Evolutionary conservation across 2,329 filamentous ascomycete genomes (phyloP).

Genomic region (Ceratocystis cacaofunesta): DNA sequence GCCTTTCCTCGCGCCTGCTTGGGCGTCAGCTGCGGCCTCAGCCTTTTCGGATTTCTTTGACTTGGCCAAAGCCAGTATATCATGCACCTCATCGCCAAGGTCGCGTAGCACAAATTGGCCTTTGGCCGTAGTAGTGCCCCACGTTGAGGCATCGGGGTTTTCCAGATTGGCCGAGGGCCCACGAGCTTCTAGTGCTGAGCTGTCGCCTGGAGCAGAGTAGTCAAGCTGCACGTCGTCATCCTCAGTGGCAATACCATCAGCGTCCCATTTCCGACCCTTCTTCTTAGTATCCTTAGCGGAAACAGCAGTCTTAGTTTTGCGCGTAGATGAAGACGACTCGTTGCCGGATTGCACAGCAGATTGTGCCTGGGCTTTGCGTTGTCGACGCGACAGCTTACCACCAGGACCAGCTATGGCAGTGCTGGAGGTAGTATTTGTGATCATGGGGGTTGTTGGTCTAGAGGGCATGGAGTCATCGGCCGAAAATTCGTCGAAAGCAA

Average conservation of each 20-base stretch:
- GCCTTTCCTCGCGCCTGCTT: constrained; percentile 31
- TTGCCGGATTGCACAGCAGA: constrained; percentile 68
- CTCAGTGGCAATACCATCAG: constrained; percentile 74
- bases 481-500: constrained; percentile 9
- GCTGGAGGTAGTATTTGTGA: constrained; percentile 35
- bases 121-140: constrained; percentile 71
- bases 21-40: constrained; percentile 33
- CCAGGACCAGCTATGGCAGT: constrained; percentile 61
- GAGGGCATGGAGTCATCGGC: constrained; percentile 38
- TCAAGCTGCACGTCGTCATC: constrained; percentile 68
- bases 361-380: constrained; percentile 50
- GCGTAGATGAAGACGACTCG: constrained; percentile 41
- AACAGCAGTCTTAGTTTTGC: constrained; percentile 39
- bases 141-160: constrained; percentile 60
- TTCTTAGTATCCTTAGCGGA: constrained; percentile 54
- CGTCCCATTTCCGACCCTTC: constrained; percentile 84
- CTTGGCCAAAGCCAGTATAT: constrained; percentile 70
- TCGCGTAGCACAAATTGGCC: constrained; percentile 92
- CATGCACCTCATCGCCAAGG: constrained; percentile 81
- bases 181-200: constrained; percentile 32
- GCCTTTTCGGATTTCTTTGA: constrained; percentile 29
- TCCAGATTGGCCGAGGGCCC: constrained; percentile 48
- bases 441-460: constrained; percentile 59
- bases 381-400: constrained; percentile 64
- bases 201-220: constrained; percentile 58